Evolutionary conservation across 345 rosid species (phyloP).

Genomic region (Reutealis trisperma): DNA sequence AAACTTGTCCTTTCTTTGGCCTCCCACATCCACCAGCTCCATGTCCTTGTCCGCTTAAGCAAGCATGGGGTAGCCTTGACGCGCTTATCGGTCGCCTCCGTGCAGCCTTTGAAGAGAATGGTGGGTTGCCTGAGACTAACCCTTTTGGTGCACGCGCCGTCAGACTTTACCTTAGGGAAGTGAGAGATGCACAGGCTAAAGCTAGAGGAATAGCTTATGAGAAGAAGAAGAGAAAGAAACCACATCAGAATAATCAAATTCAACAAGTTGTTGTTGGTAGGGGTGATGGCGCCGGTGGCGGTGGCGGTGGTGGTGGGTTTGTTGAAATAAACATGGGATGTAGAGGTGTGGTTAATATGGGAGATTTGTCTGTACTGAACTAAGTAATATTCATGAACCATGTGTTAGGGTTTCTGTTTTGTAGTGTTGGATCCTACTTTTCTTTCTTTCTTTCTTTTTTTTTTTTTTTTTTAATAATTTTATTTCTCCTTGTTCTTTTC

Average conservation of each 20-base stretch:
- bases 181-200: conserved; percentile 80
- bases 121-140: conserved; percentile 88
- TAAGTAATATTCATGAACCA: neutral
- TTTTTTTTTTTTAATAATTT: neutral
- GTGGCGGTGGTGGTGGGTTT: conserved; percentile 2
- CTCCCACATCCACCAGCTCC: conserved; percentile 97
- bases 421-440: neutral
- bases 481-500: no score
- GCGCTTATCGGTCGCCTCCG: conserved; percentile 94
- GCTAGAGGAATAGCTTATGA: conserved; percentile 96
- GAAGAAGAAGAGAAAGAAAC: conserved; percentile 83
- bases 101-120: conserved; percentile 92
- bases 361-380: conserved; percentile 10
- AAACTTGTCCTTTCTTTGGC: conserved; percentile 83
- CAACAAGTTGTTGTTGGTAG: neutral
- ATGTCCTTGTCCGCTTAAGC: conserved; percentile 93
- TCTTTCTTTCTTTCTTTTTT: no score
- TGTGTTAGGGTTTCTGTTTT: conserved; percentile 8
- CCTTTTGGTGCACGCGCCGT: conserved; percentile 96
- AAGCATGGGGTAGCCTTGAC: conserved; percentile 98
- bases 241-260: conserved; percentile 21
- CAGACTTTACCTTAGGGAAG: conserved; percentile 85
- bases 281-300: neutral
- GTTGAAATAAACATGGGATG: neutral
- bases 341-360: conserved; percentile 1